Evolutionary conservation across 1,284 basidiomycete genomes (phyloP), one percentile per base, ranked within the genome.

Genomic region (Ceratobasidium sp.): DNA sequence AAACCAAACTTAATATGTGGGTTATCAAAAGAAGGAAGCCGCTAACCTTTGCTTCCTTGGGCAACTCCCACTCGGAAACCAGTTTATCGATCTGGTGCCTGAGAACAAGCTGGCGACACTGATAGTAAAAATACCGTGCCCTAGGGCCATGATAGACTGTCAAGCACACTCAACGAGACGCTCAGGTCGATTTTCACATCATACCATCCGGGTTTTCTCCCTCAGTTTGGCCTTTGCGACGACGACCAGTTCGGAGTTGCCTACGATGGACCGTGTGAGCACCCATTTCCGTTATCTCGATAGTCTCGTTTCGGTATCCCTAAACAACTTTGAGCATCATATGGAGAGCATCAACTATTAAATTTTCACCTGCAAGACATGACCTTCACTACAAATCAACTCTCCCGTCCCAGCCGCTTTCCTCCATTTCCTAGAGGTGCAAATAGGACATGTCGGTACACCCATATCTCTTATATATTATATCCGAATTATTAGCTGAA

Each of bases 81-180:
- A 96, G 79, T n/a, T 86, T 86, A 5, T 83, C 82, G 2, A 93
- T 81, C 80, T 97, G 94, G 76, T 89, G 86, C 16, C 93, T 84
- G 8, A 96, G 82, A 64, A 96, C 81, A 0, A 93, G 81, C 78
- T 96, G 94, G 41, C 93, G 82, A 76, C 91, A 92, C 75, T 95
- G 90, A 74, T 93, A 89, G 76, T 92, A 92, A 70, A 91, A 87
- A 78, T 86, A 93, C 53, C 89, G 86, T 1, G 89, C 92, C 65
- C 89, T 85, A 23, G 86, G 84, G 9, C 93, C 93, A 76, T 93
- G 89, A 77, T 93, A 94, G 57, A 92, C 94, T 96, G 77, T 32
- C 26, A 8, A 21, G 26, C 0, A 16, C 8, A 23, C 18, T 58
- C 14, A 39, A n/a, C 21, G 9, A 16, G 52, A 18, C 2, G 14